phyloP scores from a whole-genome alignment of 75 land plant genomes.

The Larix kaempferi region DNA sequence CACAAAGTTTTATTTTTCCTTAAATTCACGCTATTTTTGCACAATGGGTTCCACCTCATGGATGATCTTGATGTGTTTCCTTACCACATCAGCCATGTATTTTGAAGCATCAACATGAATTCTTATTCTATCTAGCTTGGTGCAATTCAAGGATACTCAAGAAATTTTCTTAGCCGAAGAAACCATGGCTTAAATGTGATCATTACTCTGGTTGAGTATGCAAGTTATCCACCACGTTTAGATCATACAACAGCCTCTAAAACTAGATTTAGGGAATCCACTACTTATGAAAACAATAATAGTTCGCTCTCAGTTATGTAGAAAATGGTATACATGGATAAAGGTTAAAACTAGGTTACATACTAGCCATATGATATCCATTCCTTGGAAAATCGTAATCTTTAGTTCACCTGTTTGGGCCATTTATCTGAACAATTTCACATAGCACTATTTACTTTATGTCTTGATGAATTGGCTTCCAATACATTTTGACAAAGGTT shows the following conservation, averaged over 20 bases:
- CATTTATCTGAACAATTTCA: too few relatives aligned
- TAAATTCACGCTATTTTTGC: conserved; percentile 84
- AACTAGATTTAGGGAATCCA: conserved; percentile 50
- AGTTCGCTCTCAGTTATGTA: conserved; percentile 29
- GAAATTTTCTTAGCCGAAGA: conserved; percentile 73
- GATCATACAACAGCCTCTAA: conserved; percentile 56
- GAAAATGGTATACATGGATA: conserved; percentile 19
- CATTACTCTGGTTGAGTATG: conserved; percentile 60
- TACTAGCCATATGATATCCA: conserved; percentile 13
- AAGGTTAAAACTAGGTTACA: conserved; percentile 23
- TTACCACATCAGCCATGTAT: conserved; percentile 91
- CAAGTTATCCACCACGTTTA: conserved; percentile 68
- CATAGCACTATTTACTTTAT: too few relatives aligned
- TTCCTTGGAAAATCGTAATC: conserved; percentile 75
- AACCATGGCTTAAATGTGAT: conserved; percentile 60
- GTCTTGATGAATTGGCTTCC: too few relatives aligned
- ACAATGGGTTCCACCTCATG: conserved; percentile 94
- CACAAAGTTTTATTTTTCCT: conserved; percentile 88
- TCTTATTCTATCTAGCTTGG: conserved; percentile 65
- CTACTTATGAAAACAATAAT: conserved; percentile 4
- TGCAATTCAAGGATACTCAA: conserved; percentile 56
- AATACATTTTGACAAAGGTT: too few relatives aligned
- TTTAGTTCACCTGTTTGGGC: too few relatives aligned
- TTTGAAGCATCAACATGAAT: conserved; percentile 82
- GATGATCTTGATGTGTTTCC: conserved; percentile 84